Evolutionary conservation across 2,329 filamentous ascomycete species (phyloP), one percentile per base, ranked within the genome.

Genomic region (Penicillium sp.): DNA sequence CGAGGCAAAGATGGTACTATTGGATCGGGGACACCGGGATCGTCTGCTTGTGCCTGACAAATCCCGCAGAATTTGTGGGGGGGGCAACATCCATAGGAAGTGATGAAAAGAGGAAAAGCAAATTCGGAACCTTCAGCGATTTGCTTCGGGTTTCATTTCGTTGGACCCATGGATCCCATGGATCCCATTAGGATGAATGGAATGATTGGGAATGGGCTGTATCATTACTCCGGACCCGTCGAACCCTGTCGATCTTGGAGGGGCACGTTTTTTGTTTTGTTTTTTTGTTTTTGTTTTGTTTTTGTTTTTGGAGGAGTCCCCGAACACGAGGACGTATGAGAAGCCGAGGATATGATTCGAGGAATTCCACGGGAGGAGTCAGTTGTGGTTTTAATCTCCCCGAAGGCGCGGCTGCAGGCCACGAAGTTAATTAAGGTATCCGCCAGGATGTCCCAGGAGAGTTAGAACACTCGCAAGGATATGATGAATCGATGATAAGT

Each of bases 181-280:
- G 33, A 35, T 5, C 7, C 35, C 13, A 15, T 37, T 1, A 37
- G 28, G 12, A 15, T 15, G 12, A 37, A 15, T 12, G 35, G 30
- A 2, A 33, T 33, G 30, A 33, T 33, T 37, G 35, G 12, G 17
- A 24, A 15, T 68, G 66, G 66, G 12, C 26, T 9, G 30, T 33
- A 33, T 33, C 6, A 8, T 60, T 42, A 12, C 51, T 40, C 58
- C 50, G 58, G 65, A 64, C 60, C 66, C 63, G 64, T 69, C 62
- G 53, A 68, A 67, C 68, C 67, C 67, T 70, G 68, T 67, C 65
- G 68, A 70, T 70, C 68, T 49, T 53, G 44, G 54, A 49, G 59
- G 58, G 38, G 45, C 17, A 8, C 15, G 19, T 24, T 44, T 33
- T 33, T 28, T 30, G 4, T 8, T 30, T 30, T 30, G 4, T 30